Percentiles rank a stretch among this genome's conserved stretches.
These are phyloP conservation scores for Phialophora chinensis DNA, from an alignment of 2,329 filamentous ascomycete species.

Conservation along the genomic window DNA sequence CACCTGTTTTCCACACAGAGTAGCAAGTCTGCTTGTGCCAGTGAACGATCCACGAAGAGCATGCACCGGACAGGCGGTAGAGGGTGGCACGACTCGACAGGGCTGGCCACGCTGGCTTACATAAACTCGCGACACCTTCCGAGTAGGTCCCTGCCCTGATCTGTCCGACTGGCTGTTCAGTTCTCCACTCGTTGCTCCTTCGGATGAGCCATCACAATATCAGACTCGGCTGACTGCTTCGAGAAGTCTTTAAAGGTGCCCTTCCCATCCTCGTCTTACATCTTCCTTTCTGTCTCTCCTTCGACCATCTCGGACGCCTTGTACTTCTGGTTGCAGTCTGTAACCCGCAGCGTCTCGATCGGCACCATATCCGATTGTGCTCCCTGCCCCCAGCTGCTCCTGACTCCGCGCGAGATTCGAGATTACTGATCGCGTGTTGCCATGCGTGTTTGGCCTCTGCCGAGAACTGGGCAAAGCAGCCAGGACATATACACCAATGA, in stretches of 20 bases:
- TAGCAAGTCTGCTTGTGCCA: not conserved
- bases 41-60: too few species aligned
- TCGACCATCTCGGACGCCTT: not conserved
- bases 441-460: conserved; percentile 16
- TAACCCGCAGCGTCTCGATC: not conserved
- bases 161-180: not conserved
- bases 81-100: not conserved
- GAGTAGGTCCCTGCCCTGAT: not conserved
- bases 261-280: conserved; percentile 5
- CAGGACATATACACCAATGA: conserved; percentile 15
- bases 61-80: not conserved
- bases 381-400: not conserved
- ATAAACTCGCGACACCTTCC: not conserved
- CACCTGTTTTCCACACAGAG: not conserved
- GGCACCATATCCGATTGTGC: conserved; percentile 14
- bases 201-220: conserved; percentile 10
- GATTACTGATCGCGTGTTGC: conserved; percentile 27
- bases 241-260: conserved; percentile 10
- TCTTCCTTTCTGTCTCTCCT: not conserved
- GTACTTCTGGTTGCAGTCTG: not conserved
- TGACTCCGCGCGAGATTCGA: not conserved
- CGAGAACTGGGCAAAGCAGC: conserved; percentile 11
- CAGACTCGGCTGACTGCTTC: conserved; percentile 5
- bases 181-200: not conserved
- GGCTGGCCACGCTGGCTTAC: not conserved